Evolutionary conservation across 2,329 filamentous ascomycete genomes (phyloP), one percentile per base, ranked within the genome.

Genomic region (Claviceps cyperi): DNA sequence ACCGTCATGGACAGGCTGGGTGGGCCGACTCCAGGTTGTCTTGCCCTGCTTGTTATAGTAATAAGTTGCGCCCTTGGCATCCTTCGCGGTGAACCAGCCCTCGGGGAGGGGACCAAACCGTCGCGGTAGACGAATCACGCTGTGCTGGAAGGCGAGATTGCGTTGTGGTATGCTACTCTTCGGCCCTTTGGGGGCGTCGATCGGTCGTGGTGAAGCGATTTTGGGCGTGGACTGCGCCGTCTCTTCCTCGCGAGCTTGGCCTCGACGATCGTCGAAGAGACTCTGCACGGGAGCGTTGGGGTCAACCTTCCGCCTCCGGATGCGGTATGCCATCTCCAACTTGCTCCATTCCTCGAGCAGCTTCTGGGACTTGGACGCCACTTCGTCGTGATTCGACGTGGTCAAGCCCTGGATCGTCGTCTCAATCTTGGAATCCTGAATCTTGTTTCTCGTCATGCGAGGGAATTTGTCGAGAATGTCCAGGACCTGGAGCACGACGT

Each of bases 381-480:
- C 86, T 52, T 84, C 76, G 54, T 87, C 80, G 60, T 95, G 83
- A 8, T 82, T 79, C 17, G 80, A 84, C 13, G 68, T 68, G 1
- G 74, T 77, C 48, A 97, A 70, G 3, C 76, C 75, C 59, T 86
- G 73, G 41, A 98, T 77, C 0, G 84, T 84, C 2, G 81, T 75
- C 64, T 97, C 92, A 54, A 98, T 96, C 60, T 94, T 94, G 8
- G 92, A 94, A 60, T 95, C 90, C 56, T 86, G 83, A 52, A 98
- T 96, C 68, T 98, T 98, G 73, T 98, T 98, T 52, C 88, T 83
- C 19, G 92, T 97, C 47, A 97, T 73, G 9, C 91, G 83, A 0
- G 92, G 92, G 56, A 97, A 84, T 55, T 82, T 83, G 65, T 94
- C 83, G 19, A 98, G 76, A 50, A 98, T 89, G 56, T 92, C 83